These are phyloP conservation scores for Elongisporangium prolatum DNA, from an alignment of 352 stramenopile genomes.

Conservation along the genomic window DNA sequence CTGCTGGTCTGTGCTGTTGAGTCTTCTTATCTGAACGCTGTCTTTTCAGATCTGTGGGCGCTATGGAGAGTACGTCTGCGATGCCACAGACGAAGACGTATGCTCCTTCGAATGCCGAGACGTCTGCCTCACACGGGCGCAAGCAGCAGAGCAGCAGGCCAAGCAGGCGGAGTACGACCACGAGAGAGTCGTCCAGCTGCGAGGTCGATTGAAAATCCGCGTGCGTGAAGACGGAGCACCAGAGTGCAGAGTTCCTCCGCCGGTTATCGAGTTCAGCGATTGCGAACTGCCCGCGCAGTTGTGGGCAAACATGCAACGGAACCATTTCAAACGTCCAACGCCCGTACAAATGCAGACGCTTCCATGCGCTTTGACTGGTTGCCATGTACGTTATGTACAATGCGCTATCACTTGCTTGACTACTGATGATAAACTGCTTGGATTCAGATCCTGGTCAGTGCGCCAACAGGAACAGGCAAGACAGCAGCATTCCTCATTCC, in stretches of 20 bases:
- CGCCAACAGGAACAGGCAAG: constrained; percentile 70
- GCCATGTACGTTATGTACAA: constrained; percentile 28
- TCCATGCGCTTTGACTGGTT: constrained; percentile 33
- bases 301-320: constrained; percentile 27
- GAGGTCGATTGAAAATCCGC: constrained; percentile 31
- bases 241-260: constrained; percentile 10
- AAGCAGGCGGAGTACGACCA: constrained; percentile 4
- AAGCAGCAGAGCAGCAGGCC: constrained; percentile 1
- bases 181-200: constrained; percentile 11
- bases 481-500: constrained; percentile 65
- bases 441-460: constrained; percentile 45
- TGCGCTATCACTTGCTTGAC: not conserved
- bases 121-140: constrained; percentile 18
- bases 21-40: constrained; percentile 1
- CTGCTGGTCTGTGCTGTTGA: not conserved
- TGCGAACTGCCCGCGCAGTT: constrained; percentile 26
- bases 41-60: constrained; percentile 49
- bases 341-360: constrained; percentile 78
- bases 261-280: constrained; percentile 14
- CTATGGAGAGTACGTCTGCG: constrained; percentile 78
- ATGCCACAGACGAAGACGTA: constrained; percentile 78
- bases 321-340: constrained; percentile 37
- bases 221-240: constrained; percentile 7
- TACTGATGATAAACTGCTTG: constrained; percentile 2
- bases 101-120: constrained; percentile 79